Evolutionary conservation across 129 eudicot species (phyloP).

Genomic region (Lactuca saligna): DNA sequence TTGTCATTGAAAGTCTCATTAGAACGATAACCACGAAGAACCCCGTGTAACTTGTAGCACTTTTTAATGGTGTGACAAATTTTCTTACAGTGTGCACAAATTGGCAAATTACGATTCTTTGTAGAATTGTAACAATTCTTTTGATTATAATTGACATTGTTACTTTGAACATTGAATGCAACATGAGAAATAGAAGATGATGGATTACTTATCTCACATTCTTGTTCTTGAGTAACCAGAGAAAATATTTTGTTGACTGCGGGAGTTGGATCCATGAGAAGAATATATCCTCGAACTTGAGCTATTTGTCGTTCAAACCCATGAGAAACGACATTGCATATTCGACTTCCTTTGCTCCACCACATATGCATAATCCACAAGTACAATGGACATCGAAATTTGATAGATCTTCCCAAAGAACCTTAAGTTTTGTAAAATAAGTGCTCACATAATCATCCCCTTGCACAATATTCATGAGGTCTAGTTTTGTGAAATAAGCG

Average conservation of each 20-base stretch:
- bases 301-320: background rate
- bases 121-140: no score
- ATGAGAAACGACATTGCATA: background rate
- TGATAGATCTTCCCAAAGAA: background rate
- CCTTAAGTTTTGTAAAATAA: background rate
- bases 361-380: background rate
- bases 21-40: no score
- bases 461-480: background rate
- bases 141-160: no score
- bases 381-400: background rate
- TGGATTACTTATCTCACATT: background rate
- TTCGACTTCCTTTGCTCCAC: background rate
- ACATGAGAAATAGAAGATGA: no score
- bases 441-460: background rate
- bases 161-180: no score
- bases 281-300: background rate
- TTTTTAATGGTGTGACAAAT: no score
- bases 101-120: background rate
- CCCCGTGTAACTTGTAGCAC: no score
- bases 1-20: no score
- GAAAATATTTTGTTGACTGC: background rate
- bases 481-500: background rate
- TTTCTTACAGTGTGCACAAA: background rate
- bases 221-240: background rate
- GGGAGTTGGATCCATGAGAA: background rate